phyloP scores from a whole-genome alignment of 225 moss, liverwort and hornwort species.

The Rhytidiadelphus loreus region DNA sequence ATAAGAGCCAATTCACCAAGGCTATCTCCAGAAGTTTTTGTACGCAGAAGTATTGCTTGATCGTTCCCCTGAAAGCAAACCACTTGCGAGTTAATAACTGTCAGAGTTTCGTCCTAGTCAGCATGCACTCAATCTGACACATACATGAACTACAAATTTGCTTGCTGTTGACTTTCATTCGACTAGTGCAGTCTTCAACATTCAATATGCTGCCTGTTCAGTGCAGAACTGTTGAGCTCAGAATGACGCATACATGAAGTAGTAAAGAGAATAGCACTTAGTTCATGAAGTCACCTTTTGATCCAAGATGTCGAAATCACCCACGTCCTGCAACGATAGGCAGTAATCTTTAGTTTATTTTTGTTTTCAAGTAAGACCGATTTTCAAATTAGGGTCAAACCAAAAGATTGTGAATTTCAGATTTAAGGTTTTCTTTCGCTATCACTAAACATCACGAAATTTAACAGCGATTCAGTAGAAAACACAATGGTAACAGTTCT shows the following conservation, averaged over 20 bases:
- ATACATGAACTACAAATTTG: not conserved
- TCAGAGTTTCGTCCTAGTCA: not conserved
- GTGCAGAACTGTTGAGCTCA: not conserved
- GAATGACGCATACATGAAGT: not conserved
- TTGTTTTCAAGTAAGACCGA: not conserved
- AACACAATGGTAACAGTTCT: not conserved
- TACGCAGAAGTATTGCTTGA: slow-evolving; percentile 33
- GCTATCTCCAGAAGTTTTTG: slow-evolving; percentile 77
- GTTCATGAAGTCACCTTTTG: slow-evolving; percentile 47
- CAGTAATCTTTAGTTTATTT: not conserved
- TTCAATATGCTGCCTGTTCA: not conserved
- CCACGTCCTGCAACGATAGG: slow-evolving; percentile 59
- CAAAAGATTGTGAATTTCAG: not conserved
- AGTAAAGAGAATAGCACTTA: not conserved
- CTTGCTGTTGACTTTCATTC: not conserved
- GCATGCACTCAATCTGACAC: not conserved
- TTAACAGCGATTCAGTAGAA: not conserved
- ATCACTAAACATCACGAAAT: not conserved
- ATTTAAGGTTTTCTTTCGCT: not conserved
- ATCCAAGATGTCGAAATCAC: slow-evolving; percentile 75
- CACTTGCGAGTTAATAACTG: not conserved
- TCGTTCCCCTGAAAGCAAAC: slow-evolving; percentile 50
- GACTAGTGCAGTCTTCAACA: not conserved
- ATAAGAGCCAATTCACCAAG: slow-evolving; percentile 93
- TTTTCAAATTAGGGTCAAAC: not conserved